These are phyloP conservation scores for Castanea sativa DNA, from an alignment of 306 rosid genomes.

Conservation along the genomic window DNA sequence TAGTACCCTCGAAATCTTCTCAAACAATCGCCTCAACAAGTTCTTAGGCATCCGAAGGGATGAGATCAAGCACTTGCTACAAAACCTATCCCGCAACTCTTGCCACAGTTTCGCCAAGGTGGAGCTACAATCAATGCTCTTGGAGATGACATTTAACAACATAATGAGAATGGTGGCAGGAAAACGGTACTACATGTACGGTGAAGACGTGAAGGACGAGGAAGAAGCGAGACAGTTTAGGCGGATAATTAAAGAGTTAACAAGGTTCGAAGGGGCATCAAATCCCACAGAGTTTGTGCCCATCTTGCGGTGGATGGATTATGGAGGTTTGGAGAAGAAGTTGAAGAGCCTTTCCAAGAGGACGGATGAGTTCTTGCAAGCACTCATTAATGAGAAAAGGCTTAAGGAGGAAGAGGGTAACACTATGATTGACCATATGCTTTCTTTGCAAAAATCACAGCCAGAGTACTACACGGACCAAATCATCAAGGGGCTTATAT, in stretches of 20 bases:
- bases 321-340: slow-evolving; percentile 3
- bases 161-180: slow-evolving; percentile 68
- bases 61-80: slow-evolving; percentile 36
- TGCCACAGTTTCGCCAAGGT: slow-evolving; percentile 21
- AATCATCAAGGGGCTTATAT: slow-evolving; percentile 26
- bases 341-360: slow-evolving; percentile 19
- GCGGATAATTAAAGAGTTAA: slow-evolving; percentile 24
- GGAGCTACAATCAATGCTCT: slow-evolving; percentile 30
- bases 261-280: slow-evolving; percentile 11
- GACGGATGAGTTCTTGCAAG: slow-evolving; percentile 25
- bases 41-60: slow-evolving; percentile 36
- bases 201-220: slow-evolving; percentile 20
- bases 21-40: slow-evolving; percentile 28
- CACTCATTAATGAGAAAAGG: slow-evolving; percentile 13
- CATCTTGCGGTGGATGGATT: slow-evolving; percentile 36
- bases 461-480: slow-evolving; percentile 17
- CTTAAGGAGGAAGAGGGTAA: not conserved
- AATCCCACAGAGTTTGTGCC: slow-evolving; percentile 44
- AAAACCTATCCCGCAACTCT: slow-evolving; percentile 19
- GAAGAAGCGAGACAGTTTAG: slow-evolving; percentile 47
- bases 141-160: slow-evolving; percentile 51
- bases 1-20: slow-evolving; percentile 53
- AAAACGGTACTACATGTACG: slow-evolving; percentile 52
- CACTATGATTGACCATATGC: slow-evolving; percentile 12
- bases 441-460: slow-evolving; percentile 19